Evolutionary conservation across 352 stramenopile genomes (phyloP), one percentile per base, ranked within the genome.

Genomic region (Elongisporangium prolatum): DNA sequence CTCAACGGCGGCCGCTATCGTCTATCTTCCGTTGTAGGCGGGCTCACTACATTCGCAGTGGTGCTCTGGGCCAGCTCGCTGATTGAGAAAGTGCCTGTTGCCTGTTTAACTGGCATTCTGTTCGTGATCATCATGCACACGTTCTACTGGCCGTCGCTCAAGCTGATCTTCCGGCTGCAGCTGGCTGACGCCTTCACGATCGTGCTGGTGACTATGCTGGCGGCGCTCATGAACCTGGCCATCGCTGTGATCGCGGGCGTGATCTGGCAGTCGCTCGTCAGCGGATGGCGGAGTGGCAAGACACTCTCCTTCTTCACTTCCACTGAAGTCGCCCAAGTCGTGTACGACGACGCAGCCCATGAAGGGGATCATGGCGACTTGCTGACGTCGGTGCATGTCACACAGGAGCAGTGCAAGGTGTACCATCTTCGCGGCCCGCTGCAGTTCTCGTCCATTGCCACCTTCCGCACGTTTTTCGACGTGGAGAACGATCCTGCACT

Each of bases 91-190:
- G 83, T 97, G 17, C 89, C 90, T 10, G 80, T 95, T 20, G 86
- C 87, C 2, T 90, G 82, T 47, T 70, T 97, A 1, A 93, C 84
- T 1, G 90, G 89, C 22, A 88, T 97, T 49, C 84, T 97, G 40
- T 84, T 95, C 22, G 74, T 95, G 16, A 92, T 97, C 34, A 82
- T 90, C 58, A 69, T 79, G n/a, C 80, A 92, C 67, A 97, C 87
- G 25, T 97, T 97, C 68, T 88, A 96, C 61, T 97, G 90, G 90
- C 82, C 86, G 54, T 92, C 85, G 21, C 74, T 97, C 48, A 76
- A 75, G 47, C 77, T 96, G 21, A 60, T 96, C 37, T 85, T 89
- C 63, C 81, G 84, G 16, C 58, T 93, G 38, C 81, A 82, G 51
- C 50, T 84, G 25, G 70, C 75, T 21, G 88, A 97, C 52, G 73